Percentiles rank a stretch among this genome's conserved stretches.
These are phyloP conservation scores for Platismatia glauca DNA, from an alignment of 495 filamentous ascomycete genomes.

Conservation along the genomic window DNA sequence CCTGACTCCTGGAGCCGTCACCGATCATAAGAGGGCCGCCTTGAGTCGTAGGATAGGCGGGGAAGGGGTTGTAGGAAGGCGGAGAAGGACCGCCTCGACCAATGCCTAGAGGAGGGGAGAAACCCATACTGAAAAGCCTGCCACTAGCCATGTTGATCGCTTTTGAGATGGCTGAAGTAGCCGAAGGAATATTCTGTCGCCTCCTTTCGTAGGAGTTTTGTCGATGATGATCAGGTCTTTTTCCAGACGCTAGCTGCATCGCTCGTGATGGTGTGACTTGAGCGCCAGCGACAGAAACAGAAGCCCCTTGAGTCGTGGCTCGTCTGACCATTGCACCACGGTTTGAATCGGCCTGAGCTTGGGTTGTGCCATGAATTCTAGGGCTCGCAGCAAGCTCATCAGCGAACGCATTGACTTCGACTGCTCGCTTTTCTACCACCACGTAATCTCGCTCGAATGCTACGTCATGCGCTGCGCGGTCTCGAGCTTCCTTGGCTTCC, in stretches of 20 bases:
- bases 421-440: slow-evolving; percentile 84
- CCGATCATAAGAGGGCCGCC: slow-evolving; percentile 52
- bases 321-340: slow-evolving; percentile 53
- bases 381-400: slow-evolving; percentile 84
- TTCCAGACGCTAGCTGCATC: slow-evolving; percentile 58
- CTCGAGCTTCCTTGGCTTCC: slow-evolving; percentile 50
- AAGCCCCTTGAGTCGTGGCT: slow-evolving; percentile 54
- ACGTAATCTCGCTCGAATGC: slow-evolving; percentile 92
- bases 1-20: slow-evolving; percentile 50
- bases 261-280: slow-evolving; percentile 51
- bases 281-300: slow-evolving; percentile 49
- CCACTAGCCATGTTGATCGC: slow-evolving; percentile 90
- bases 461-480: slow-evolving; percentile 75
- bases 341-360: slow-evolving; percentile 30
- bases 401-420: slow-evolving; percentile 94
- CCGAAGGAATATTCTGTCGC: slow-evolving; percentile 64
- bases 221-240: slow-evolving; percentile 55
- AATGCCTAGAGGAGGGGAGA: slow-evolving; percentile 60
- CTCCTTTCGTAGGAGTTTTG: slow-evolving; percentile 71
- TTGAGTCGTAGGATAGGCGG: slow-evolving; percentile 68
- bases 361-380: slow-evolving; percentile 39
- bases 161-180: slow-evolving; percentile 85
- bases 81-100: slow-evolving; percentile 60
- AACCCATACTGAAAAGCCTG: slow-evolving; percentile 67
- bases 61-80: slow-evolving; percentile 73